Conservation (phyloP, 768 basidiomycete genomes). For the Obba rivulosa region DNA sequence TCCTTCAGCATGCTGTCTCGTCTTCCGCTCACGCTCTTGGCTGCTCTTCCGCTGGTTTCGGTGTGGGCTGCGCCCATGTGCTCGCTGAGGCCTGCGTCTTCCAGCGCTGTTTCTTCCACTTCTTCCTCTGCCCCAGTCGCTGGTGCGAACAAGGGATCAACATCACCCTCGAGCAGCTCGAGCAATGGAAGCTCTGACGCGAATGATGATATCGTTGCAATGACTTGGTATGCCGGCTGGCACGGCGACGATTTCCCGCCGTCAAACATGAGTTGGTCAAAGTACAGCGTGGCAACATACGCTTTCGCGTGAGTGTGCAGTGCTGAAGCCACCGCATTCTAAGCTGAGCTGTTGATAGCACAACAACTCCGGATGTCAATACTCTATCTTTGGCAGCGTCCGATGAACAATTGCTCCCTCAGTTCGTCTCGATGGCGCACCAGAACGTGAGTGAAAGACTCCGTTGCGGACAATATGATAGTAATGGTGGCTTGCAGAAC, state of each 20-base stretch:
- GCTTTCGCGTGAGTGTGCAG: slow-evolving; percentile 50
- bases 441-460: slow-evolving; percentile 23
- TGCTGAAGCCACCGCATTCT: background rate
- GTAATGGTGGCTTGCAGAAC: slow-evolving; percentile 19
- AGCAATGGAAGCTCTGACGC: slow-evolving; percentile 6
- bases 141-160: slow-evolving; percentile 1
- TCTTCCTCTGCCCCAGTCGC: slow-evolving; percentile 3
- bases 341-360: slow-evolving; percentile 16
- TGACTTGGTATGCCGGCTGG: slow-evolving; percentile 66
- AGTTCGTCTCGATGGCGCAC: slow-evolving; percentile 48
- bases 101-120: slow-evolving; percentile 4
- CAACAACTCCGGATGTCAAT: slow-evolving; percentile 28
- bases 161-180: slow-evolving; percentile 2
- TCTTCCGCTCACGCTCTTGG: slow-evolving; percentile 16
- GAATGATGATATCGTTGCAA: slow-evolving; percentile 11
- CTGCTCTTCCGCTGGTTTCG: slow-evolving; percentile 13
- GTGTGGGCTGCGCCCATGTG: slow-evolving; percentile 27
- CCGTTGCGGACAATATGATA: background rate
- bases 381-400: slow-evolving; percentile 33
- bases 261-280: slow-evolving; percentile 53
- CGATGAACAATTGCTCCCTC: slow-evolving; percentile 43
- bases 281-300: slow-evolving; percentile 65
- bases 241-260: slow-evolving; percentile 48
- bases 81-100: slow-evolving; percentile 11
- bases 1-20: slow-evolving; percentile 12